These are phyloP conservation scores for Agroathelia rolfsii DNA, from an alignment of 1,284 basidiomycete species.

Conservation along the genomic window DNA sequence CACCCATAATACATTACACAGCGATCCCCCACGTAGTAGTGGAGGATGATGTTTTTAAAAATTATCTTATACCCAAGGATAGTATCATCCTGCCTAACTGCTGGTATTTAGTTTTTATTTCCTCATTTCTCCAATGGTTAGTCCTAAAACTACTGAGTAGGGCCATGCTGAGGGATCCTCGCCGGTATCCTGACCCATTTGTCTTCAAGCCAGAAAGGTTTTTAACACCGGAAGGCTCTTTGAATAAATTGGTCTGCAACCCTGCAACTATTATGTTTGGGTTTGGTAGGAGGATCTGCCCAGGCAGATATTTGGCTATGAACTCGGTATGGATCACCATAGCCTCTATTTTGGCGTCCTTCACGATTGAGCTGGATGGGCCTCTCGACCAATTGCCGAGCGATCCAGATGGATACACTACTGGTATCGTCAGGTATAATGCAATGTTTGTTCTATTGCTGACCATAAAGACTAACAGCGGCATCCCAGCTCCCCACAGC, in stretches of 20 bases:
- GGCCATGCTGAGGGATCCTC: constrained; percentile 31
- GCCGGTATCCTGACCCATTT: constrained; percentile 26
- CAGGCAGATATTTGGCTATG: constrained; percentile 27
- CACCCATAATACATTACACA: too few relatives aligned
- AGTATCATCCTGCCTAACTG: constrained; percentile 22
- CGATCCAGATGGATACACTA: too few relatives aligned
- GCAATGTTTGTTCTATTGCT: too few relatives aligned
- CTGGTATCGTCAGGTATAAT: too few relatives aligned
- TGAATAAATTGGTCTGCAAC: constrained; percentile 21
- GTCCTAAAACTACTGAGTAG: too few relatives aligned
- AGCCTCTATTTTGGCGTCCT: constrained; percentile 26
- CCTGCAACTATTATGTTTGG: constrained; percentile 26
- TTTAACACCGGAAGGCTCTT: constrained; percentile 21
- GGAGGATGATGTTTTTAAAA: constrained; percentile 27
- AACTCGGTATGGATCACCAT: constrained; percentile 28
- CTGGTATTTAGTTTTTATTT: constrained; percentile 15
- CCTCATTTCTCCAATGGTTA: too few relatives aligned
- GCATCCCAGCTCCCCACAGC: too few relatives aligned
- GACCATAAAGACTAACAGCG: too few relatives aligned
- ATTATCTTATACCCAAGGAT: constrained; percentile 26
- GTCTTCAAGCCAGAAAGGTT: constrained; percentile 31
- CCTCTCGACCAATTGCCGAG: too few relatives aligned
- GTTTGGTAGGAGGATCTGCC: constrained; percentile 31
- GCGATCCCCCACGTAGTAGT: constrained; percentile 20
- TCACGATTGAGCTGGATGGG: too few relatives aligned